Evolutionary conservation across 2,329 filamentous ascomycete genomes (phyloP), one percentile per base, ranked within the genome.

Genomic region (Sporothrix brasiliensis): DNA sequence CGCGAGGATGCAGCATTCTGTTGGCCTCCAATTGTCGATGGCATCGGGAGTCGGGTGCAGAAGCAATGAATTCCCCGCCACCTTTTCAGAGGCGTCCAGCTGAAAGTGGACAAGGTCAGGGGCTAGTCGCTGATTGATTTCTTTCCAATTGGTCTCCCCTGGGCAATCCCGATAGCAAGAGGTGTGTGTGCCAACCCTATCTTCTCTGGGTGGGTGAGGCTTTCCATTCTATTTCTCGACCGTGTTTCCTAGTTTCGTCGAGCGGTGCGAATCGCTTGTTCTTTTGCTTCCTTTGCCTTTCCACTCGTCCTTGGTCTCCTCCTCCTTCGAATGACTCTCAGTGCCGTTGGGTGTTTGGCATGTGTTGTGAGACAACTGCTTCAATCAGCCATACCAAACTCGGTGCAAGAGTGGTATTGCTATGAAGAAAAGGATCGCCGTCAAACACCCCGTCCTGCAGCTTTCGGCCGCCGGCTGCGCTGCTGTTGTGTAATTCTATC

Each of bases 381-480:
- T 30, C 60, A 68, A 60, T 70, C 61, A 72, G 67, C 53, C 61
- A 65, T 70, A 44, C 67, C 68, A 63, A 47, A 54, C 56, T 54
- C 27, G 67, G 68, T 52, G 53, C 13, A 71, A 5, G n/a, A 54
- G 24, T 53, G 68, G 39, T 30, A 49, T 44, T 19, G 21, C n/a
- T 44, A 39, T 27, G 30, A n/a, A 52, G 65, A 60, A 61, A 54
- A 44, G 27, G 68, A 70, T 70, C 70, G 44, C 21, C 63, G 44
- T 30, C 39, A 24, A 49, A 50, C 54, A 30, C 27, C 27, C 44
- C 68, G 21, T 68, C 58, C 72, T 73, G 72, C 70, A 73, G 54
- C 72, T 68, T 68, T 72, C 70, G 72, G 70, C 69, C 67, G 67
- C 69, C 70, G 72, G 68, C 39, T 52, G 39, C 16, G 30, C 7